A percentile compares a stretch with the other conserved stretches of the same genome.
These are phyloP conservation scores for Aspergillus panamensis DNA, from an alignment of 495 filamentous ascomycete genomes.

Conservation along the genomic window DNA sequence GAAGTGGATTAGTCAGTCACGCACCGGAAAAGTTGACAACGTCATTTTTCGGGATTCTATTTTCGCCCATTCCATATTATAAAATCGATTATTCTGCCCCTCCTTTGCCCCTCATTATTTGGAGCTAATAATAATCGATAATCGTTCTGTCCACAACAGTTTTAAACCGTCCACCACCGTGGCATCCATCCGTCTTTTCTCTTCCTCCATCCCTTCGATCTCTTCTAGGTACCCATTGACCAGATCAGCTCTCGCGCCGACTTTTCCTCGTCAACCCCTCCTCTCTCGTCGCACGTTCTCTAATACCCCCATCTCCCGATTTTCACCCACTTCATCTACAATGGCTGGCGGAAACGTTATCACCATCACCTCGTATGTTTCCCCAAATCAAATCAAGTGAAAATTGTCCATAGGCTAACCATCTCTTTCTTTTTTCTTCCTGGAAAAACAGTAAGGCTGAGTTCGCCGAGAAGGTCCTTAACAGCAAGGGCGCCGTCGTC, in stretches of 20 bases:
- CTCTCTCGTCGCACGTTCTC: conserved; percentile 32
- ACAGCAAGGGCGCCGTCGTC: conserved; percentile 55
- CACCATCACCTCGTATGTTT: conserved; percentile 33
- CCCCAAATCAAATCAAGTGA: too few relatives aligned
- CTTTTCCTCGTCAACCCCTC: conserved; percentile 20
- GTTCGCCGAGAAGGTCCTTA: conserved; percentile 47
- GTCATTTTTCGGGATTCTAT: conserved; percentile 18
- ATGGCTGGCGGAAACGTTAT: conserved; percentile 41
- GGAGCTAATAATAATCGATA: conserved; percentile 30
- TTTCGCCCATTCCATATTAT: conserved; percentile 13
- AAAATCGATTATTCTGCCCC: conserved; percentile 25
- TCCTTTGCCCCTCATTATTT: conserved; percentile 22
- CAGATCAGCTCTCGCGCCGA: conserved; percentile 10
- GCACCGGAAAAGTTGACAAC: conserved; percentile 1
- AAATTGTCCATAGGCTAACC: not conserved
- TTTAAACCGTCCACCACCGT: conserved; percentile 12
- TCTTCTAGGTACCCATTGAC: conserved; percentile 8
- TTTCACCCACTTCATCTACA: conserved; percentile 48
- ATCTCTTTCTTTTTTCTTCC: not conserved
- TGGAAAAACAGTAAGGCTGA: conserved; percentile 52
- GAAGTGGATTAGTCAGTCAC: conserved; percentile 15
- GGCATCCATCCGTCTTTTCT: conserved; percentile 19
- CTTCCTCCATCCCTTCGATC: conserved; percentile 17
- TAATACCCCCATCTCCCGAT: conserved; percentile 32
- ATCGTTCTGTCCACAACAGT: conserved; percentile 12